These are phyloP conservation scores for Heterobasidion parviporum DNA, from an alignment of 1,284 basidiomycete genomes.

Conservation along the genomic window DNA sequence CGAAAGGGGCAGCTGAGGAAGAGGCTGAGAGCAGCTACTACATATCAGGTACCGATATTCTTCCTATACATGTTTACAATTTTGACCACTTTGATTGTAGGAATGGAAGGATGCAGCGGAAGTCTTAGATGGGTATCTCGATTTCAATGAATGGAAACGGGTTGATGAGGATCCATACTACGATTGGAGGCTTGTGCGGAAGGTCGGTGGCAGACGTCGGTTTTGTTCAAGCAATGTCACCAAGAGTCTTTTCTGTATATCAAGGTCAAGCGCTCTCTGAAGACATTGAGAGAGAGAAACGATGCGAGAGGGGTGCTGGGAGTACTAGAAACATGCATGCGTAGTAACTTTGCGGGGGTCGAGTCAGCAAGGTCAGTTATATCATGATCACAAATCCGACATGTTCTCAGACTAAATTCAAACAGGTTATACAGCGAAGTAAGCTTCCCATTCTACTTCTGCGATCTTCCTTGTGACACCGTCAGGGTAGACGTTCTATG, in stretches of 20 bases:
- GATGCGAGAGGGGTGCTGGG: constrained; percentile 84
- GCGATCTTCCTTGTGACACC: constrained; percentile 8
- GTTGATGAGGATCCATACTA: constrained; percentile 83
- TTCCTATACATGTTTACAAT: too few relatives aligned
- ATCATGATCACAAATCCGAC: not conserved
- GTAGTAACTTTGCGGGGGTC: constrained; percentile 92
- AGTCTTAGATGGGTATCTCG: constrained; percentile 73
- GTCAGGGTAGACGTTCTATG: constrained; percentile 69
- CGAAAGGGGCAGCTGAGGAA: constrained; percentile 73
- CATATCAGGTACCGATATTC: constrained; percentile 42
- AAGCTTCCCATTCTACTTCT: constrained; percentile 14
- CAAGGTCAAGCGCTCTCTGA: constrained; percentile 62
- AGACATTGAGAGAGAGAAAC: constrained; percentile 53
- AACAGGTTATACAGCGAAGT: constrained; percentile 83
- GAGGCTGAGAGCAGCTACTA: constrained; percentile 65
- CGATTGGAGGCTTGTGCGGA: constrained; percentile 79
- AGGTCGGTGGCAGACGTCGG: constrained; percentile 30
- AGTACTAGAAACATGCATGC: constrained; percentile 87
- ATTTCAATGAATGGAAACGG: constrained; percentile 85
- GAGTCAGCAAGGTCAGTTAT: constrained; percentile 66
- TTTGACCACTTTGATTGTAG: constrained; percentile 20
- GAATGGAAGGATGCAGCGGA: constrained; percentile 84
- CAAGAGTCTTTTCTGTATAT: not conserved
- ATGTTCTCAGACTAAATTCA: not conserved
- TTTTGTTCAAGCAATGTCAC: not conserved